A percentile compares a stretch with the other conserved stretches of the same genome.
Conservation (phyloP, 805 yeast species). For the Yarrowia keelungensis region DNA sequence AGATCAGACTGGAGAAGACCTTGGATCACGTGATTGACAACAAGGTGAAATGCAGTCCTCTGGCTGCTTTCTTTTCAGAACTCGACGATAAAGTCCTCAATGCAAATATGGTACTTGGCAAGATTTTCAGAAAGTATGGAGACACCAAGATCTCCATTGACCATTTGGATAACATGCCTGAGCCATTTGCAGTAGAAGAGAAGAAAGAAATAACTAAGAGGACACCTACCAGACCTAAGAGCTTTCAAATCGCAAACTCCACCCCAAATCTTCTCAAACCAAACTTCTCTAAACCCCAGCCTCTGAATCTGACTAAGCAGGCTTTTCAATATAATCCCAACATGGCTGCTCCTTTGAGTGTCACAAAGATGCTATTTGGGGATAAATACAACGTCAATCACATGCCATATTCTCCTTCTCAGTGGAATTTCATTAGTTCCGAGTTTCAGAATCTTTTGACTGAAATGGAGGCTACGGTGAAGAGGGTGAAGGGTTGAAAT, state of each 20-base stretch:
- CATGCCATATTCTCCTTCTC: constrained; percentile 32
- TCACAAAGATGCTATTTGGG: no score
- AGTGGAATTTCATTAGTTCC: background rate
- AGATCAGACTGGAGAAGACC: background rate
- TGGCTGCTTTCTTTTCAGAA: background rate
- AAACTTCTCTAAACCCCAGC: background rate
- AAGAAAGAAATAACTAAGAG: no score
- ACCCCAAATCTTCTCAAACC: background rate
- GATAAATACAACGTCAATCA: background rate
- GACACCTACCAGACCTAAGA: no score
- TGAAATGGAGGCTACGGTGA: background rate
- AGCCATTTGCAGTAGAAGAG: no score
- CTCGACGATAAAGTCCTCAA: background rate
- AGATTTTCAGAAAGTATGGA: background rate
- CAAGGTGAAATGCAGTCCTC: background rate
- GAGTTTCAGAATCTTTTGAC: constrained; percentile 7
- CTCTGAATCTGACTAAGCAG: background rate
- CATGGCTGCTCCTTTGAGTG: no score
- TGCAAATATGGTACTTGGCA: background rate
- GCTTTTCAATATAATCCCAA: background rate
- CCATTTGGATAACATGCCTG: no score
- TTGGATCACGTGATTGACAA: background rate
- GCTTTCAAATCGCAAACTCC: background rate
- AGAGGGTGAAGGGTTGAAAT: background rate
- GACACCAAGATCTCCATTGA: background rate